Base-by-base conservation (phyloP, 1,139 yeast species). In the Hyphopichia burtonii region DNA sequence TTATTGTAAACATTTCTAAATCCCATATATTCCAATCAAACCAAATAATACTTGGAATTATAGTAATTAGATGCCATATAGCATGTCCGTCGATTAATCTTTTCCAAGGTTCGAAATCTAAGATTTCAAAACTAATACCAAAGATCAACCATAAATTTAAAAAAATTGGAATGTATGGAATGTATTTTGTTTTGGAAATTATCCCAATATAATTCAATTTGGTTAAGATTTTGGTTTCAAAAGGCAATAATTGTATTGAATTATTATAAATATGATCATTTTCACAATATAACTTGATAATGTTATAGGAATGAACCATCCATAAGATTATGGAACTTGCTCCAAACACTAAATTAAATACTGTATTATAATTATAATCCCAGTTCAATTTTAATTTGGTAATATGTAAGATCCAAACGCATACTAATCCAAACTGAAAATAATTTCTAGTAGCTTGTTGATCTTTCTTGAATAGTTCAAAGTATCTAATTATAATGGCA, bases 21-120 rank as follows among this genome's bases (percentile, higher is more conserved):
- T 73, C 78, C 78, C 78, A 73, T n/a, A 72, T 60, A 45, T 69
- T 71, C 78, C 78, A 73, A 46, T 72, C 77, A 47, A 60, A 71
- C 78, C 78, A 73, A 8, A 73, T 52, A 7, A 70, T 47, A 15
- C 72, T 65, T 1, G 78, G 78, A 41, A 69, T 58, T 2, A 72
- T 65, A 3, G 78, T 73, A 33, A 68, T 56, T 22, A 71, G 54
- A 46, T 73, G 78, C 78, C 78, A 73, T 11, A 73, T 44, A 9
- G 72, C 53, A 54, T 73, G 78, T 10, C 74, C 73, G 49, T 73
- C 78, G 1, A 73, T 43, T 19, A 72, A 49, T 36, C 63, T 54
- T 16, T 34, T 45, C 42, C 59, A 41, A 1, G 78, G 78, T 14
- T 56, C 56, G 43, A 71, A 71, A 43, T 73, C 78, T 32, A 56